phyloP scores from a whole-genome alignment of 257 asterid species.

The Scutellaria galericulata region DNA sequence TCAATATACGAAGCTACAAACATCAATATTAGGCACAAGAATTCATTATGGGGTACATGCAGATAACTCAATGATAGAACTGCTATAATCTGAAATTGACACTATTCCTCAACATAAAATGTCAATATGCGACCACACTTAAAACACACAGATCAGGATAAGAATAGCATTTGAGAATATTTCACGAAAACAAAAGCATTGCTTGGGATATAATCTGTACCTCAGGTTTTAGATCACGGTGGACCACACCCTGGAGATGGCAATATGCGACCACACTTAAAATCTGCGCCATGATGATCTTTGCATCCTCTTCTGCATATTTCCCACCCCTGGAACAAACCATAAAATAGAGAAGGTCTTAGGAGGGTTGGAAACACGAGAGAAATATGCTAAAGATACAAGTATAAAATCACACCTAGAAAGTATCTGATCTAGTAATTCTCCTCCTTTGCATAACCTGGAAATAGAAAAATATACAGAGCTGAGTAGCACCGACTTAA shows the following conservation, averaged over 20 bases:
- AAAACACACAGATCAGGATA: not conserved
- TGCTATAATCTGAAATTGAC: not conserved
- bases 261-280: conserved; percentile 68
- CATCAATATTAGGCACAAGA: conserved; percentile 6
- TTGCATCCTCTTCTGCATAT: conserved; percentile 69
- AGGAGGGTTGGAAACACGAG: conserved; percentile 15
- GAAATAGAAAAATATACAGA: conserved; percentile 13
- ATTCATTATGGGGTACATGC: not conserved
- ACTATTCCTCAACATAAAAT: not conserved
- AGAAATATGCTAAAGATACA: conserved; percentile 2
- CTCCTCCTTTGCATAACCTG: conserved; percentile 94
- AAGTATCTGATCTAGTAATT: conserved; percentile 75
- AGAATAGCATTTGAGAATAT: not conserved
- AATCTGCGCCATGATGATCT: conserved; percentile 57
- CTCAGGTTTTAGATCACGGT: conserved; percentile 77
- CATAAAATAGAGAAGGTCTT: not conserved
- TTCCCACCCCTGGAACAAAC: conserved; percentile 61
- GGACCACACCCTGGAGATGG: conserved; percentile 90
- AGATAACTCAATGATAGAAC: not conserved
- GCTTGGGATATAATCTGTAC: conserved; percentile 35
- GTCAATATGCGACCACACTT: not conserved
- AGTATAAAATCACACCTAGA: conserved; percentile 49
- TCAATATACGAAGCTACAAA: not conserved
- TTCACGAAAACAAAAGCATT: not conserved
- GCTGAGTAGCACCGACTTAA: not conserved